Evolutionary conservation across 257 asterid species (phyloP).

Genomic region (Solanum pennellii): DNA sequence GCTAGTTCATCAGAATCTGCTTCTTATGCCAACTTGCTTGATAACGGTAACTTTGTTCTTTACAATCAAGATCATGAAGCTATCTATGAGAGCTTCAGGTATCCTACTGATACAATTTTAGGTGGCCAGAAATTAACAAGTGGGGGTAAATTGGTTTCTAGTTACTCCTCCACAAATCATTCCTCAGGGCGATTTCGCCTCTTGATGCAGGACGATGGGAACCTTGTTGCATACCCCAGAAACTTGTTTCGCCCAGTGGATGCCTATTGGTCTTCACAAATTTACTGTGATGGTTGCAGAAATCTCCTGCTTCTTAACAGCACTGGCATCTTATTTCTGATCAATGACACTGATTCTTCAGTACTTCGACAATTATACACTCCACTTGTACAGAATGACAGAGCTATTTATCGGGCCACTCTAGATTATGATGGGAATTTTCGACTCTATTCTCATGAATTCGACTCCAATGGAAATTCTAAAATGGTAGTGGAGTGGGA

Average conservation of each 20-base stretch:
- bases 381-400: not conserved
- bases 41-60: conserved; percentile 10
- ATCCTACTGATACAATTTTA: conserved; percentile 9
- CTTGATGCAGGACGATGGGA: conserved; percentile 11
- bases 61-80: not conserved
- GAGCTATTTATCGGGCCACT: not conserved
- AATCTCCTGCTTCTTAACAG: not conserved
- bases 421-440: conserved; percentile 12
- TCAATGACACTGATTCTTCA: not conserved
- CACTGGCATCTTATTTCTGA: not conserved
- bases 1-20: not conserved
- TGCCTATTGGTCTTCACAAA: conserved; percentile 1
- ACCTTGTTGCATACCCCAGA: conserved; percentile 14
- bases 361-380: not conserved
- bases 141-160: not conserved
- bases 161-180: not conserved
- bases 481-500: not conserved
- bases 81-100: conserved; percentile 5
- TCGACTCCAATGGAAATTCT: not conserved
- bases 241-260: not conserved
- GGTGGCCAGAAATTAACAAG: conserved; percentile 7
- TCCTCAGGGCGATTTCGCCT: conserved; percentile 11
- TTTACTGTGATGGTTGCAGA: not conserved
- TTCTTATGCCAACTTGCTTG: conserved; percentile 6
- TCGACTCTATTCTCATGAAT: conserved; percentile 6